Conservation (phyloP, 164 flowering plant genomes). For the Stephania cephalantha region DNA sequence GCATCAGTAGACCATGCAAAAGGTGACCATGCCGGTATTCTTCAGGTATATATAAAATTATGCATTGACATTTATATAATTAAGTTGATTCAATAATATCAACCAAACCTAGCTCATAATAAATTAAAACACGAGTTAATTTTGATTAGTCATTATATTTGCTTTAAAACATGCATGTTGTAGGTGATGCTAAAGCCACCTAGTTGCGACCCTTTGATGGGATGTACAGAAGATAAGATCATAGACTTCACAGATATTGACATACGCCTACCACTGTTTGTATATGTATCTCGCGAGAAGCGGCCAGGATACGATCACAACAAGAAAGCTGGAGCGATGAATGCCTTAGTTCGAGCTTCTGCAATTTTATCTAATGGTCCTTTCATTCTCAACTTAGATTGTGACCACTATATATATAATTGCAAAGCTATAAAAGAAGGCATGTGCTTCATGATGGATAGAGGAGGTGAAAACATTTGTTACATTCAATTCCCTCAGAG, state of each 20-base stretch:
- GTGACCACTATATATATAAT: conserved; percentile 85
- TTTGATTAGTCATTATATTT: no score
- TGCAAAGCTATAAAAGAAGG: conserved; percentile 76
- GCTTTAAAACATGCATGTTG: not conserved
- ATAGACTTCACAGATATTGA: conserved; percentile 58
- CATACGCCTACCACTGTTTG: conserved; percentile 81
- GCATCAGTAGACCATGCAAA: conserved; percentile 50
- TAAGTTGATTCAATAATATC: no score
- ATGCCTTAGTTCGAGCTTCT: conserved; percentile 82
- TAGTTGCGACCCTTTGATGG: conserved; percentile 55
- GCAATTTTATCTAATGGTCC: conserved; percentile 91
- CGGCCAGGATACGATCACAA: conserved; percentile 94
- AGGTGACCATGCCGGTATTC: conserved; percentile 84
- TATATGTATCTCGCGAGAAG: conserved; percentile 79
- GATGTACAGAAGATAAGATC: conserved; percentile 29
- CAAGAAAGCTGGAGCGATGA: conserved; percentile 97
- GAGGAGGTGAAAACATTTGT: conserved; percentile 66
- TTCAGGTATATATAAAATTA: conserved; percentile 48
- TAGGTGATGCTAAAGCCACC: conserved; percentile 91
- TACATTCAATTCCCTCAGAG: conserved; percentile 88
- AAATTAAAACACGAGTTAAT: no score
- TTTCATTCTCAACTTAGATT: conserved; percentile 78
- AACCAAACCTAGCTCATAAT: no score
- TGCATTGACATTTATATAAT: not conserved
- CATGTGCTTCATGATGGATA: conserved; percentile 95